These are phyloP conservation scores for Fraxinus greggii DNA, from an alignment of 305 asterid species.

Conservation along the genomic window DNA sequence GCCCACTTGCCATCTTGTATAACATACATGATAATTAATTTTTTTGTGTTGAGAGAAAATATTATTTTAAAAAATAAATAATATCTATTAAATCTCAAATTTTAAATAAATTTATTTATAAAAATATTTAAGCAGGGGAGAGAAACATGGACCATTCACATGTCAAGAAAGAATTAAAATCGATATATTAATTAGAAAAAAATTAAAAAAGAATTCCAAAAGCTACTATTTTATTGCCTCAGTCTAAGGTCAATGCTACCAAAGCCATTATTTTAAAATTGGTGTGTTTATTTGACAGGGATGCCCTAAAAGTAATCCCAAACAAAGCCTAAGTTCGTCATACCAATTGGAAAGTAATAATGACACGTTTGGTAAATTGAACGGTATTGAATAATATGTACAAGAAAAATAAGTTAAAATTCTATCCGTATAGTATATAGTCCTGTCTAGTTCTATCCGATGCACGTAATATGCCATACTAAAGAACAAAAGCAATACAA, in stretches of 20 bases:
- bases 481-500: not conserved
- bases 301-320: not conserved
- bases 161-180: not conserved
- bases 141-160: not conserved
- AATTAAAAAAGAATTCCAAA: too few relatives aligned
- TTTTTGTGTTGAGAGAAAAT: too few relatives aligned
- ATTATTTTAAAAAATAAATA: too few relatives aligned
- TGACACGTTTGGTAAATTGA: not conserved
- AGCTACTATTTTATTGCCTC: not conserved
- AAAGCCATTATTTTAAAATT: not conserved
- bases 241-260: not conserved
- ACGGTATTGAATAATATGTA: too few relatives aligned
- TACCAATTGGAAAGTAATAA: not conserved
- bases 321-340: not conserved
- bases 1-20: not conserved
- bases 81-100: too few relatives aligned
- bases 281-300: not conserved
- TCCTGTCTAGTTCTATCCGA: not conserved
- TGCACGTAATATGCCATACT: not conserved
- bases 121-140: not conserved
- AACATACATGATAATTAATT: too few relatives aligned
- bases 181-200: not conserved
- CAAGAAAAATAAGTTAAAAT: not conserved
- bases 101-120: too few relatives aligned
- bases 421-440: not conserved